Evolutionary conservation across 2,329 filamentous ascomycete genomes (phyloP).

Genomic region (Nothophaeocryptopus gaeumannii): DNA sequence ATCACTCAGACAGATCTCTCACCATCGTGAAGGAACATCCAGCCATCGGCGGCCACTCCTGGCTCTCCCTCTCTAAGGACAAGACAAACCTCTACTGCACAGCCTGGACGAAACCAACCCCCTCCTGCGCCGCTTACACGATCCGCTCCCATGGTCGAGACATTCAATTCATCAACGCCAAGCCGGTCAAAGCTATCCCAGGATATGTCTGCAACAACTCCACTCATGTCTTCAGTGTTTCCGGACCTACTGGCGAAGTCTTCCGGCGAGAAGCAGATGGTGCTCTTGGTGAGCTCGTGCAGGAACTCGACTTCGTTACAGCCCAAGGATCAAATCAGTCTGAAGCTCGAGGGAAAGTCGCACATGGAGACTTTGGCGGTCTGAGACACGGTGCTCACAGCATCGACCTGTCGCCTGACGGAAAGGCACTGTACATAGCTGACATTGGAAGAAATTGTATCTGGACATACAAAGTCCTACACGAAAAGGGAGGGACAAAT

Average conservation of each 20-base stretch:
- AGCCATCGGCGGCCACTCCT: conserved; percentile 36
- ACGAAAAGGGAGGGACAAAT: conserved; percentile 17
- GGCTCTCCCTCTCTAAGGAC: conserved; percentile 34
- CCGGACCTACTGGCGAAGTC: conserved; percentile 36
- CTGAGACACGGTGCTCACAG: conserved; percentile 35
- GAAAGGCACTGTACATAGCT: conserved; percentile 31
- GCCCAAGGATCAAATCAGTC: conserved; percentile 28
- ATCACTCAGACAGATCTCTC: conserved; percentile 23
- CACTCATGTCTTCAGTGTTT: conserved; percentile 34
- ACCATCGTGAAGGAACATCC: conserved; percentile 28
- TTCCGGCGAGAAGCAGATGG: conserved; percentile 32
- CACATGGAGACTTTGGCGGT: conserved; percentile 37
- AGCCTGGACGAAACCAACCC: conserved; percentile 34
- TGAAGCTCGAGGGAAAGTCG: conserved; percentile 28
- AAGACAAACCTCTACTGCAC: conserved; percentile 34
- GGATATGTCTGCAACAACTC: conserved; percentile 34
- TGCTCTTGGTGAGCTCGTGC: conserved; percentile 31
- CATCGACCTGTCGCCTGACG: conserved; percentile 33
- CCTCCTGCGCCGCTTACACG: conserved; percentile 33
- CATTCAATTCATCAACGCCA: conserved; percentile 33
- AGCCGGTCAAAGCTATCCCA: conserved; percentile 29
- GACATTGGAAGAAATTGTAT: conserved; percentile 38
- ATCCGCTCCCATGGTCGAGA: conserved; percentile 24
- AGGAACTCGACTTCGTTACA: conserved; percentile 34
- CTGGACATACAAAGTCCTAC: conserved; percentile 32